phyloP scores from a whole-genome alignment of 768 basidiomycete species.

The Mycena polygramma region DNA sequence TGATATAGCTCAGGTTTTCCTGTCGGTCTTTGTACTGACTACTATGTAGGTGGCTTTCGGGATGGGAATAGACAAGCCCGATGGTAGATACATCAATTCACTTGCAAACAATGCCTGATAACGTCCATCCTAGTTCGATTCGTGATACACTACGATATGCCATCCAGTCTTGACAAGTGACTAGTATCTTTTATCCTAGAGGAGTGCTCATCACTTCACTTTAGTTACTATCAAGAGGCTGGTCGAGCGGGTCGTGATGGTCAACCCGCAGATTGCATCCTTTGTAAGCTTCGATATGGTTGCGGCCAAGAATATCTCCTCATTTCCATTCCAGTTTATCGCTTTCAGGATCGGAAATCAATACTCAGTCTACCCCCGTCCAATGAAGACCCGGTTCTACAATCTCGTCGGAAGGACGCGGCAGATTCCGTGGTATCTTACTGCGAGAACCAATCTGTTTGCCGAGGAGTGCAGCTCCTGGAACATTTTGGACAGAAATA shows the following conservation, averaged over 20 bases:
- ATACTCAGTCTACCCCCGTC: background rate
- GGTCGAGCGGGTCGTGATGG: slow-evolving; percentile 30
- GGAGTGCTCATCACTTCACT: background rate
- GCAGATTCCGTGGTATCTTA: background rate
- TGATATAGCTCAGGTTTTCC: background rate
- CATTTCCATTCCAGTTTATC: slow-evolving; percentile 9
- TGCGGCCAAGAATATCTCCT: background rate
- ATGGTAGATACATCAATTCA: slow-evolving; percentile 49
- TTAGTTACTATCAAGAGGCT: slow-evolving; percentile 26
- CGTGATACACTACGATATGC: slow-evolving; percentile 14
- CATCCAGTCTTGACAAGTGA: slow-evolving; percentile 16
- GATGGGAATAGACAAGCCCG: slow-evolving; percentile 78
- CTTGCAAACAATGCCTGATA: background rate
- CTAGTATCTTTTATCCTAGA: background rate
- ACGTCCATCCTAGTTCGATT: slow-evolving; percentile 7
- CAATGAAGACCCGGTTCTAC: background rate
- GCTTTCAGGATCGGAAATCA: background rate
- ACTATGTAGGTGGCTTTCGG: slow-evolving; percentile 73
- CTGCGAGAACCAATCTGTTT: background rate
- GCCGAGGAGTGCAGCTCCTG: slow-evolving; percentile 1
- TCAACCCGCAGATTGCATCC: background rate
- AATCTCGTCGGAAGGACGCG: background rate
- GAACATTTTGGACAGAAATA: background rate
- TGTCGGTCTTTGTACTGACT: background rate
- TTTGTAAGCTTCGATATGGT: slow-evolving; percentile 1